Conservation (phyloP, 768 basidiomycete genomes). For the Leccinum aurantiacum region DNA sequence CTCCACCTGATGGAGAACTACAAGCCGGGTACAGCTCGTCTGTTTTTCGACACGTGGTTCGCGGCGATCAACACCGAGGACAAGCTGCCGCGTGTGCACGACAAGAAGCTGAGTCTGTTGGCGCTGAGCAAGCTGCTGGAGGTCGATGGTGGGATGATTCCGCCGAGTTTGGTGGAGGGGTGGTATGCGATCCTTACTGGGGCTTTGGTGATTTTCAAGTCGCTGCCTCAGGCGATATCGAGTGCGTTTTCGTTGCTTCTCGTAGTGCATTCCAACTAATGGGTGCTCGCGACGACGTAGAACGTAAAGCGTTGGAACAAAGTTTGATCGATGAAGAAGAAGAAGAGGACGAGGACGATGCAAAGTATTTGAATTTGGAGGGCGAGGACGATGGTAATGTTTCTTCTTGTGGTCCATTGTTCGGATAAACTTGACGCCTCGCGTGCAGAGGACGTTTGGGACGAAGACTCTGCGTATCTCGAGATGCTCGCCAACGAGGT, state of each 20-base stretch:
- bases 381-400: constrained; percentile 60
- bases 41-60: constrained; percentile 89
- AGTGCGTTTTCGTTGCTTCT: constrained; percentile 41
- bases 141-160: constrained; percentile 56
- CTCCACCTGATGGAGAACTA: constrained; percentile 70
- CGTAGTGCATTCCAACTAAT: not conserved
- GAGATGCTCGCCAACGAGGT: constrained; percentile 86
- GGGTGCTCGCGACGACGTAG: constrained; percentile 33
- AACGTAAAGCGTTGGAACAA: constrained; percentile 61
- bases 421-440: not conserved
- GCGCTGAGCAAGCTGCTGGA: constrained; percentile 78
- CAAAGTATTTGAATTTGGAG: constrained; percentile 55
- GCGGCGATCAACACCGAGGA: constrained; percentile 57
- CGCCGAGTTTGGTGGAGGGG: constrained; percentile 59
- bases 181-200: constrained; percentile 78
- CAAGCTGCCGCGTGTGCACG: constrained; percentile 80
- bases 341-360: constrained; percentile 52
- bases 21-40: constrained; percentile 57
- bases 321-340: constrained; percentile 42
- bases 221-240: constrained; percentile 72
- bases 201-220: constrained; percentile 71
- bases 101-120: constrained; percentile 81
- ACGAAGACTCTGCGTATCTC: constrained; percentile 85
- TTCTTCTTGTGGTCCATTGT: not conserved
- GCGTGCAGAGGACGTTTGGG: constrained; percentile 78